Percentiles rank a stretch among this genome's conserved stretches.
These are phyloP conservation scores for Rhizopogon rudus DNA, from an alignment of 768 basidiomycete species.

Conservation along the genomic window DNA sequence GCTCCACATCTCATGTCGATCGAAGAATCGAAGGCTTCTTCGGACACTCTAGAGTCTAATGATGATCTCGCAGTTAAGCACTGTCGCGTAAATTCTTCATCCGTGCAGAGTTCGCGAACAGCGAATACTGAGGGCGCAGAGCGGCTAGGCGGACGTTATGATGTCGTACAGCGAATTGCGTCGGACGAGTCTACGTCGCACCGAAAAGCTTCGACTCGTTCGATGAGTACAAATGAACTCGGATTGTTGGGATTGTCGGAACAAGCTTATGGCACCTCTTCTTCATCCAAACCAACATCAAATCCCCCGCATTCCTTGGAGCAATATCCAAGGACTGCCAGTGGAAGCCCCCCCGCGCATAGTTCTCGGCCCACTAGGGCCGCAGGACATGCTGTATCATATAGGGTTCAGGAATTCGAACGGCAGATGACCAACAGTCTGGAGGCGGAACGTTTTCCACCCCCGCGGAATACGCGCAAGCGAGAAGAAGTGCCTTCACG, in stretches of 20 bases:
- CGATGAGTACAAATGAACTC: constrained; percentile 17
- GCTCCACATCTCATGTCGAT: constrained; percentile 61
- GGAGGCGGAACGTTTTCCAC: constrained; percentile 29
- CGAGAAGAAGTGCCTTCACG: constrained; percentile 38
- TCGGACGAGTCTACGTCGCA: constrained; percentile 23
- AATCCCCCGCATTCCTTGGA: background rate
- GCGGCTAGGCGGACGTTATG: constrained; percentile 58
- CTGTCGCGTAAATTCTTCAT: constrained; percentile 35
- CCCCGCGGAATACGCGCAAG: constrained; percentile 35
- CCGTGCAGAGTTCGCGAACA: constrained; percentile 52
- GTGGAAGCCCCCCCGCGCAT: background rate
- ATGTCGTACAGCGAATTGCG: constrained; percentile 55
- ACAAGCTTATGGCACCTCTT: constrained; percentile 9
- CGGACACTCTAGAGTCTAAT: constrained; percentile 11
- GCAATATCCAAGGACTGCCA: constrained; percentile 1
- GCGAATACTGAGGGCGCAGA: constrained; percentile 69
- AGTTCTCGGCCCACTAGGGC: constrained; percentile 4
- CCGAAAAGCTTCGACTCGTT: constrained; percentile 20
- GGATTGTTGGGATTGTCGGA: constrained; percentile 7
- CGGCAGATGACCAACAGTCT: constrained; percentile 52
- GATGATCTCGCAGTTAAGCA: constrained; percentile 16
- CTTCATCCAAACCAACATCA: constrained; percentile 7
- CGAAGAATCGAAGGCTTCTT: constrained; percentile 34
- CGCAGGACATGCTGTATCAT: constrained; percentile 33
- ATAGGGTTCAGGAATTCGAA: constrained; percentile 55